A percentile compares a stretch with the other conserved stretches of the same genome.
Evolutionary conservation across 2,329 filamentous ascomycete species (phyloP).

Genomic region (Diplodia corticola): DNA sequence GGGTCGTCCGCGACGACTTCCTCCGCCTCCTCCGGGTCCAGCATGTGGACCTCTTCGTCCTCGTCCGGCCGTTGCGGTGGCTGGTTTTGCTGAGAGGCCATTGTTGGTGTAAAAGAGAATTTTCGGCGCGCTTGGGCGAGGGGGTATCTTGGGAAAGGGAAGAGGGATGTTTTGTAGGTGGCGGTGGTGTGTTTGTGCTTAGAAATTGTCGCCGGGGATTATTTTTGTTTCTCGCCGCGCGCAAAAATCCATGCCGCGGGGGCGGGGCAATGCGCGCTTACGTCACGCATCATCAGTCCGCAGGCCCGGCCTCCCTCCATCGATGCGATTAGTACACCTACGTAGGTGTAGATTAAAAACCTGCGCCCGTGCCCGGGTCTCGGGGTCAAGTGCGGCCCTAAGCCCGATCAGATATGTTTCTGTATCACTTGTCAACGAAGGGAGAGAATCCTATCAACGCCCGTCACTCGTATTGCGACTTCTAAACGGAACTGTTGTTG

Average conservation of each 20-base stretch:
- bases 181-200: conserved; percentile 9
- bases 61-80: conserved; percentile 23
- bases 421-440: too few species aligned
- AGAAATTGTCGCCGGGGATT: conserved; percentile 21
- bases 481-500: not conserved
- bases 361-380: too few species aligned
- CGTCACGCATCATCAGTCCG: conserved; percentile 2
- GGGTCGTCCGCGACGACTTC: conserved; percentile 70
- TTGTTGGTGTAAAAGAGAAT: not conserved
- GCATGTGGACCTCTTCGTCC: conserved; percentile 68
- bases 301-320: too few species aligned
- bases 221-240: conserved; percentile 15
- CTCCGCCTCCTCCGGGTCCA: conserved; percentile 73
- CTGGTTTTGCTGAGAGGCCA: conserved; percentile 25
- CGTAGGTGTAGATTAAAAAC: too few species aligned
- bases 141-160: not conserved
- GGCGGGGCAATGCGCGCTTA: conserved; percentile 17
- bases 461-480: too few species aligned
- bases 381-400: too few species aligned
- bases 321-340: too few species aligned
- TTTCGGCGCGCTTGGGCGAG: not conserved
- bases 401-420: too few species aligned
- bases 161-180: not conserved
- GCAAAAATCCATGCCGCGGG: conserved; percentile 11
- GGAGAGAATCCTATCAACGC: not conserved